Conservation (phyloP, 129 eudicot genomes). For the Oenanthe sinensis region DNA sequence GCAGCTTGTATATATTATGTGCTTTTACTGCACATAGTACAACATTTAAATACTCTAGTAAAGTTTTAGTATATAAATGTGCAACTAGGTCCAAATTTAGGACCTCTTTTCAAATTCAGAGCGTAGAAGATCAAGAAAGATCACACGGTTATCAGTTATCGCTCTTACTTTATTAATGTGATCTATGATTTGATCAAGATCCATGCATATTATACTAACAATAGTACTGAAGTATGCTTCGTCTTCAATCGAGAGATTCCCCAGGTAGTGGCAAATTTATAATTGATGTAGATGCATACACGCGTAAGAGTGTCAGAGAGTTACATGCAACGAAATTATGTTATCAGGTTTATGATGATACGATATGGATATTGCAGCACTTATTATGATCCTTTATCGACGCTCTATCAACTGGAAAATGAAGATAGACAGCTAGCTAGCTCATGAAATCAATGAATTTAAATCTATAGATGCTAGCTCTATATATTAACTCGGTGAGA, state of each 20-base stretch:
- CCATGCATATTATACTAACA: background rate
- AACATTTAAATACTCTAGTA: too few relatives aligned
- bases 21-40: too few relatives aligned
- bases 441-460: background rate
- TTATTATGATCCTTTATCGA: conserved; percentile 2
- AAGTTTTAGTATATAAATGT: too few relatives aligned
- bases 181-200: background rate
- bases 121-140: background rate
- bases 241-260: background rate
- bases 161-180: background rate
- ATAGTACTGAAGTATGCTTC: background rate
- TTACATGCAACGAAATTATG: background rate
- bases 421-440: background rate
- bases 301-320: background rate
- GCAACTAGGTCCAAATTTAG: too few relatives aligned
- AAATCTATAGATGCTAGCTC: background rate
- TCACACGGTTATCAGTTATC: background rate
- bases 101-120: background rate
- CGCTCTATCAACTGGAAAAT: background rate
- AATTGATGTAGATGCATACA: background rate
- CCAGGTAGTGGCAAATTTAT: background rate
- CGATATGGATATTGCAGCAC: conserved; percentile 2
- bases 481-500: background rate
- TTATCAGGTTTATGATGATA: conserved; percentile 1
- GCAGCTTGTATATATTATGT: background rate